A percentile compares a stretch with the other conserved stretches of the same genome.
phyloP scores from a whole-genome alignment of 768 basidiomycete genomes.

The Serendipita sp. region DNA sequence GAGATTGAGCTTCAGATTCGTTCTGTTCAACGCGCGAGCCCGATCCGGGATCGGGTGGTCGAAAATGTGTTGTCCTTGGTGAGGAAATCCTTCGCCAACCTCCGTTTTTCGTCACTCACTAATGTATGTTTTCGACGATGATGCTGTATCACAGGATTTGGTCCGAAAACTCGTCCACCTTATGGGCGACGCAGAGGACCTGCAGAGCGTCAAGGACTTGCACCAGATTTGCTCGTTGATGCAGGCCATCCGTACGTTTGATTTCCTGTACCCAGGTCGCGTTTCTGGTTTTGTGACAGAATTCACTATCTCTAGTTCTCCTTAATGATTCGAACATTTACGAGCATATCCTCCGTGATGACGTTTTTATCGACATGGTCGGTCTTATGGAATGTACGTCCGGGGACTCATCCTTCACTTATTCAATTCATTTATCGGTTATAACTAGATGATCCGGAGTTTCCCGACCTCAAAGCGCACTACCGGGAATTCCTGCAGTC shows the following conservation, averaged over 20 bases:
- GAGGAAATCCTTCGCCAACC: constrained; percentile 21
- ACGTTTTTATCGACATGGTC: constrained; percentile 80
- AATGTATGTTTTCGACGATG: constrained; percentile 8
- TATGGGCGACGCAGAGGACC: constrained; percentile 77
- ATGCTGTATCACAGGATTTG: constrained; percentile 45
- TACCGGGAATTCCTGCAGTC: constrained; percentile 86
- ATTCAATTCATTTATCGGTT: background rate
- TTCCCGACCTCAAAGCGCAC: constrained; percentile 89
- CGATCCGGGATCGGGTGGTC: constrained; percentile 67
- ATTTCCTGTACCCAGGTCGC: background rate
- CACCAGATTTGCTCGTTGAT: constrained; percentile 84
- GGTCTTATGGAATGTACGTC: constrained; percentile 92
- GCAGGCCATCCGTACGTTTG: constrained; percentile 75
- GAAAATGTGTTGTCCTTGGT: constrained; percentile 81
- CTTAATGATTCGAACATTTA: constrained; percentile 90
- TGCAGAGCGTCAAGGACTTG: constrained; percentile 79
- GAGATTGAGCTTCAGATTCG: constrained; percentile 3
- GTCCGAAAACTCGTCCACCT: constrained; percentile 75
- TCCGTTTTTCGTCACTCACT: constrained; percentile 9
- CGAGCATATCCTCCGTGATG: constrained; percentile 88
- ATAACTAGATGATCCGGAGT: constrained; percentile 80
- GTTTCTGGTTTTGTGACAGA: background rate
- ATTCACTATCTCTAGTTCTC: constrained; percentile 44
- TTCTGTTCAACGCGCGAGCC: background rate
- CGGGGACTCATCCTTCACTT: constrained; percentile 8